Base-by-base conservation (phyloP, 2,329 filamentous ascomycete genomes). In the Alternaria gansuensis region DNA sequence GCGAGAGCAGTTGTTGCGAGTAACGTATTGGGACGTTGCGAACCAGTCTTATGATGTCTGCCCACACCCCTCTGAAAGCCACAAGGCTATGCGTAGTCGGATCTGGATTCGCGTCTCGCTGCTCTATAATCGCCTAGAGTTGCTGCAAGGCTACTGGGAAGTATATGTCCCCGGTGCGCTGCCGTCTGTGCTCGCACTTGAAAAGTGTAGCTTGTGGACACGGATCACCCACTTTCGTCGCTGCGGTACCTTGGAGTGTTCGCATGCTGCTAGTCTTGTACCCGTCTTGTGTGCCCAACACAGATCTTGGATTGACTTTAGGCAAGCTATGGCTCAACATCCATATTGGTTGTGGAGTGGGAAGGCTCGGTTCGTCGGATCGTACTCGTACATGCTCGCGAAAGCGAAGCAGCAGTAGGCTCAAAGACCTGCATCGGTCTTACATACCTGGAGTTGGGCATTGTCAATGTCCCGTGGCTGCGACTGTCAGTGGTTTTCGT, bases 401-500 rank as follows among this genome's bases (percentile, higher is more conserved):
- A 65, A 64, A 55, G 67, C 70, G 70, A 73, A 54, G 60, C 53
- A 70, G 67, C 64, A 67, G 60, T 69, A 78, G 78, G 78, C 71
- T 77, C 72, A 77, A 75, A 78, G 72, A 75, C 75, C 77, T 69
- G 73, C 69, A 69, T 89, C 84, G 90, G 70, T 73, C 87, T 93
- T 93, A 99, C 95, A 96, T 99, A 99, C 95, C 95, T 99, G 98
- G 84, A 99, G 96, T 89, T 96, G 92, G 83, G 83, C 84, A 87
- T 98, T 94, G 82, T 88, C 92, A 81, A 99, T 93, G 88, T 99
- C 95, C 84, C 90, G 89, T 79, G 95, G 95, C 92, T 98, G 70
- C 33, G 14, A 55, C 50, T 28, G 80, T 90, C 82, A 90, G 85
- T 63, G 43, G 9, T 11, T 17, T 41, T 60, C 29, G 17, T 37